Evolutionary conservation across 1,284 basidiomycete species (phyloP).

Genomic region (Ganoderma sp.): DNA sequence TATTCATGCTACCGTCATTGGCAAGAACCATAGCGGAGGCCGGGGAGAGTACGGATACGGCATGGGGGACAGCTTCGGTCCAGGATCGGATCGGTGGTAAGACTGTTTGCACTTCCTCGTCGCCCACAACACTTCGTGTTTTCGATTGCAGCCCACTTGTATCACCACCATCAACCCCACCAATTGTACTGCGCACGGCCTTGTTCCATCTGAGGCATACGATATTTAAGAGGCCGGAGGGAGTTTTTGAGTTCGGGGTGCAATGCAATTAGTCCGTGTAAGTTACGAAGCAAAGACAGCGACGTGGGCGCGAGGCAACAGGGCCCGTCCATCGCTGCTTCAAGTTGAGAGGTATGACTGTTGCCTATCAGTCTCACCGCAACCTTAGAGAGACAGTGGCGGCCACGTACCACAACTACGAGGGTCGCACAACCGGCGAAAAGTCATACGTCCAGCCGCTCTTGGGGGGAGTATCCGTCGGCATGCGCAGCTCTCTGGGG

Average conservation of each 20-base stretch:
- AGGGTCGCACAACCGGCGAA: constrained; percentile 59
- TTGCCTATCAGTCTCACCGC: constrained; percentile 10
- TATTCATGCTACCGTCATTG: constrained; percentile 73
- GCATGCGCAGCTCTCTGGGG: constrained; percentile 79
- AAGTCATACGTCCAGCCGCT: constrained; percentile 84
- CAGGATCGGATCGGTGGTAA: constrained; percentile 27
- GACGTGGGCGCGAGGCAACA: constrained; percentile 14
- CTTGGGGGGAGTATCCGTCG: constrained; percentile 78
- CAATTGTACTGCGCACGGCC: constrained; percentile 18
- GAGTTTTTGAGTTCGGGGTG: constrained; percentile 6
- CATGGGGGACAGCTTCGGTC: constrained; percentile 27
- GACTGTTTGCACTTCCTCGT: constrained; percentile 14
- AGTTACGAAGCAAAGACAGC: constrained; percentile 18
- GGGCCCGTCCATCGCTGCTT: background rate
- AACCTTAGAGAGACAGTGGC: background rate
- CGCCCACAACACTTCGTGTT: constrained; percentile 20
- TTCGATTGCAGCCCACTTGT: constrained; percentile 26
- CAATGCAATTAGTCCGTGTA: constrained; percentile 16
- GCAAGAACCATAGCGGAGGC: constrained; percentile 63
- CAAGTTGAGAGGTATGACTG: background rate
- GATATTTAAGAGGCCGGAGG: constrained; percentile 11
- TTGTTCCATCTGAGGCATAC: background rate
- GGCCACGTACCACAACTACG: constrained; percentile 26
- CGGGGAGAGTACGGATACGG: constrained; percentile 32
- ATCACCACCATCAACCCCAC: constrained; percentile 15